These are phyloP conservation scores for Mariannaea elegans DNA, from an alignment of 2,329 filamentous ascomycete genomes.

Conservation along the genomic window DNA sequence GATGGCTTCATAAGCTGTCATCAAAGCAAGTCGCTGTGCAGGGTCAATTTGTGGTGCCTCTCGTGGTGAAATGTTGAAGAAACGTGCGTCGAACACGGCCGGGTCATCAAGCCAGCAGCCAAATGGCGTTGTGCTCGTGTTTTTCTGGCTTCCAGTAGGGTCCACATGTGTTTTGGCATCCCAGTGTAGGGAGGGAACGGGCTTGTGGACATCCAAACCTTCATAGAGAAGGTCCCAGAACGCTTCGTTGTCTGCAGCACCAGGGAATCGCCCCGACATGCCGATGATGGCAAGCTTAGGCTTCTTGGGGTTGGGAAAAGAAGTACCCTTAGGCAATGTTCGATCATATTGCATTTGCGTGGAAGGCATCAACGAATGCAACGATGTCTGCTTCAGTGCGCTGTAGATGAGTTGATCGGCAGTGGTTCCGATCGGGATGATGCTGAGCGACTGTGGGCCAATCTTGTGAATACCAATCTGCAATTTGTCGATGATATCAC, in stretches of 20 bases:
- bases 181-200: slow-evolving; percentile 48
- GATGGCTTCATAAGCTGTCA: slow-evolving; percentile 73
- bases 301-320: too few relatives aligned
- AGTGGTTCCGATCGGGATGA: background rate
- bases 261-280: slow-evolving; percentile 69
- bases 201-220: slow-evolving; percentile 68
- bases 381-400: background rate
- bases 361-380: background rate
- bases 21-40: slow-evolving; percentile 69
- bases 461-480: background rate
- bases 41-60: slow-evolving; percentile 61
- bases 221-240: slow-evolving; percentile 72
- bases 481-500: background rate
- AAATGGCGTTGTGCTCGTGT: slow-evolving; percentile 56
- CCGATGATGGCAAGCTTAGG: slow-evolving; percentile 64
- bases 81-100: slow-evolving; percentile 71
- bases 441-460: background rate
- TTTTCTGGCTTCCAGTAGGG: slow-evolving; percentile 67
- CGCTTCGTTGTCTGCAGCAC: slow-evolving; percentile 62
- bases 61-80: slow-evolving; percentile 75
- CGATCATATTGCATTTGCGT: background rate
- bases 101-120: slow-evolving; percentile 66
- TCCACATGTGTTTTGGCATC: slow-evolving; percentile 43
- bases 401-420: background rate
- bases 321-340: too few relatives aligned